A percentile compares a stretch with the other conserved stretches of the same genome.
Conservation (phyloP, 441 rosid species). For the Euphorbia corollata region DNA sequence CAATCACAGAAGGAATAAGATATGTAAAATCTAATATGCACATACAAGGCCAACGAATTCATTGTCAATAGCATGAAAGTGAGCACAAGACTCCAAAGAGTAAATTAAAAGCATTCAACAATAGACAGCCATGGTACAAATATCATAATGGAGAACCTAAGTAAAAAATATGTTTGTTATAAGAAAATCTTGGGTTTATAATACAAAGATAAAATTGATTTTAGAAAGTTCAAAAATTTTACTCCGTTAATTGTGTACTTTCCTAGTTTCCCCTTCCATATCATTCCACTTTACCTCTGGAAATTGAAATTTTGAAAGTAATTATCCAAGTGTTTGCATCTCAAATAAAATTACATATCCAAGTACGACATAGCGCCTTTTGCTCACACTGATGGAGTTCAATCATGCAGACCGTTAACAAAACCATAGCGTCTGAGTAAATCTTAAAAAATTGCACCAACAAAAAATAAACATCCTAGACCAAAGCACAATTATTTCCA, state of each 20-base stretch:
- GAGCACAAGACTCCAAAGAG: not conserved
- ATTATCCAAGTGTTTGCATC: not conserved
- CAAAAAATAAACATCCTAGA: not conserved
- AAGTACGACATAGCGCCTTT: not conserved
- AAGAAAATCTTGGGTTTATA: not conserved
- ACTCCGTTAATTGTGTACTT: not conserved
- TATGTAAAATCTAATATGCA: not conserved
- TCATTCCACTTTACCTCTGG: not conserved
- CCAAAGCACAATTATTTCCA: not conserved
- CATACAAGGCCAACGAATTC: not conserved
- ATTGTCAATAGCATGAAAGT: not conserved
- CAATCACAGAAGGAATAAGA: slow-evolving; percentile 19
- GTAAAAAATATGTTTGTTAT: no score
- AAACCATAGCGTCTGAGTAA: not conserved
- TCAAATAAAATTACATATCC: not conserved
- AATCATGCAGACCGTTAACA: not conserved
- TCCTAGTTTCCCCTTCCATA: not conserved
- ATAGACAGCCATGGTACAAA: not conserved
- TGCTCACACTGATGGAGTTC: not conserved
- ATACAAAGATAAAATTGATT: not conserved
- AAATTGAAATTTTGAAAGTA: not conserved
- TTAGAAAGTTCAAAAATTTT: not conserved
- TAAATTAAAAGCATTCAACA: not conserved
- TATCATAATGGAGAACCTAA: no score
- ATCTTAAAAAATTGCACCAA: not conserved